Base-by-base conservation (phyloP, 78 protist species). In the Cavenderia fasciculata region DNA sequence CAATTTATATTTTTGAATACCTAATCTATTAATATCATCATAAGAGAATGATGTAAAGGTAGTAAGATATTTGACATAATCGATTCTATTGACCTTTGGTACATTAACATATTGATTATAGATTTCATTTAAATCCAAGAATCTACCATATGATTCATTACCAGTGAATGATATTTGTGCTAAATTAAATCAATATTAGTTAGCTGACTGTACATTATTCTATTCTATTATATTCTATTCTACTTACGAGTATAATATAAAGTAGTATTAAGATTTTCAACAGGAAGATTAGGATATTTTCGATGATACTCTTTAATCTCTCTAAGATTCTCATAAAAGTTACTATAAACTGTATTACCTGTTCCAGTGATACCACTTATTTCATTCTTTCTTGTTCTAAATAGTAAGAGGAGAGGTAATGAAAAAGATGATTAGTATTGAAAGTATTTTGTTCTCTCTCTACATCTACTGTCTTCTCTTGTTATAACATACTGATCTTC, bases 291-390 rank as follows among this genome's bases (percentile, higher is more conserved):
- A 12, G 90, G 86, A 27, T 31, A 47, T 75, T 72, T 56, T 25
- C 82, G 46, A 92, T 94, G 96, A 77, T 71, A 62, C 0, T 94
- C 94, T 41, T 84, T 72, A 23, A 87, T 19, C 29, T 89, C 92
- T 69, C 72, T 59, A 16, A 94, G 86, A 41, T 68, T 68, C 43
- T 79, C 85, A 75, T 94, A 94, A 25, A 94, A 94, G 25, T 27
- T n/a, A 44, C 74, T 41, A 54, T 74, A 87, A 11, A 59, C 56
- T 31, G 51, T 49, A 21, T 18, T 71, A 21, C 87, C 94, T 70
- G 16, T 16, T 25, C 88, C 87, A 65, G 70, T 25, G 8, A 93
- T 47, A 18, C 85, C 31, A 46, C 65, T 10, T 47, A 85, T 14
- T 23, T 85, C 92, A 31, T 40, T 69, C 25, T 54, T 49, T 56